A percentile compares a stretch with the other conserved stretches of the same genome.
phyloP scores from a whole-genome alignment of 495 filamentous ascomycete genomes.

The Daldinia loculata region DNA sequence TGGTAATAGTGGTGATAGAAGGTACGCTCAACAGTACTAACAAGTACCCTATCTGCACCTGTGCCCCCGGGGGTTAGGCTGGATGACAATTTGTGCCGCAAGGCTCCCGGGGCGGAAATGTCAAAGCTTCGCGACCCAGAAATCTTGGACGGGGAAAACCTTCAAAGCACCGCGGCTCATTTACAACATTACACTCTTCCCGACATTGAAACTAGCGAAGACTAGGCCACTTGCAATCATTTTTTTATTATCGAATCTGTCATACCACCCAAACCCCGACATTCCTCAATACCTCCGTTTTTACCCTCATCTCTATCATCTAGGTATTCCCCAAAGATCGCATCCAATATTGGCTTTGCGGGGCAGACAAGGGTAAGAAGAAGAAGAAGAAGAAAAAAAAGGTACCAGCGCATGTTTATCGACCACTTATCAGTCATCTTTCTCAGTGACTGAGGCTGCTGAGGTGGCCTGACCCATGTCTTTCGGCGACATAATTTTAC shows the following conservation, averaged over 20 bases:
- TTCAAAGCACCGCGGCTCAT: conserved; percentile 15
- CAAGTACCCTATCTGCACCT: neutral
- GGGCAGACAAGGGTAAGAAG: conserved; percentile 28
- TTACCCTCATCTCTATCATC: neutral
- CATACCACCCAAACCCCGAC: conserved; percentile 9
- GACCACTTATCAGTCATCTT: conserved; percentile 26
- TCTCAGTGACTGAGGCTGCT: conserved; percentile 42
- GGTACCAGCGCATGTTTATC: conserved; percentile 23
- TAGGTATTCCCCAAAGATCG: conserved; percentile 6
- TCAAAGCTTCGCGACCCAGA: conserved; percentile 42
- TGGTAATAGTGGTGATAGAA: conserved; percentile 22
- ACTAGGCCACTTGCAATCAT: neutral
- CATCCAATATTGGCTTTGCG: conserved; percentile 27
- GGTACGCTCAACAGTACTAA: conserved; percentile 5
- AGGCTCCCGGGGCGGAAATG: conserved; percentile 26
- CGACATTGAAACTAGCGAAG: conserved; percentile 8
- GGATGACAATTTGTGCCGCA: conserved; percentile 13
- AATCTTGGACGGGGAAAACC: conserved; percentile 23
- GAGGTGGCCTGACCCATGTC: conserved; percentile 48
- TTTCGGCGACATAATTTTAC: conserved; percentile 46
- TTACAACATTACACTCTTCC: conserved; percentile 11
- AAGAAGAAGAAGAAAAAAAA: conserved; percentile 7
- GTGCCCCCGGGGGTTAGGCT: neutral
- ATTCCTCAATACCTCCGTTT: neutral
- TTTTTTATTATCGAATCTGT: conserved; percentile 6